Base-by-base conservation (phyloP, 345 rosid species). In the Dimocarpus longan region DNA sequence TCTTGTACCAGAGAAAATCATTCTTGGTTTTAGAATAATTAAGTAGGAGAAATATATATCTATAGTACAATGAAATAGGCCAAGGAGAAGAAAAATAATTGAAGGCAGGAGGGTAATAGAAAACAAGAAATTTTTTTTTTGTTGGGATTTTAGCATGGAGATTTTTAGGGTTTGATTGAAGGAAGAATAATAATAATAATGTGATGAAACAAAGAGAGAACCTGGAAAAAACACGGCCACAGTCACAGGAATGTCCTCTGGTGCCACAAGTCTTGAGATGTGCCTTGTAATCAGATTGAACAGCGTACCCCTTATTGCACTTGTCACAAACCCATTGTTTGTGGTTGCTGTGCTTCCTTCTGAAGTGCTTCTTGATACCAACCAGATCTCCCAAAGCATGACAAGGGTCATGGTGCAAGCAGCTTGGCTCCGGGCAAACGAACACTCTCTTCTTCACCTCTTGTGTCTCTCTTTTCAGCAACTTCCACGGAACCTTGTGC, bases 161-260 rank as follows among this genome's bases (percentile, higher is more conserved):
- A 76, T 32, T 8, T 43, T 75, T 80, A 69, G 75, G 70, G 69
- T 68, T 80, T 62, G 42, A 48, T 24, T 19, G 24, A 26, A 72
- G 68, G 73, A 52, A 22, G 65, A 10, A 3, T 66, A 60, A 44
- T 7, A 24, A 57, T 3, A 24, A 37, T 5, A 42, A 24, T 66
- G 3, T 8, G 10, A 37, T 1, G 6, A 37, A 48, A 8, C 24
- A 8, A 44, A 44, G 28, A 56, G 43, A 78, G 44, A 70, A 93
- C 97, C 97, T 90, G 91, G 97, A 93, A 80, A 93, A 93, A 77
- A 93, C 97, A 5, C 97, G 95, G 82, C 97, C 97, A 78, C 97
- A 93, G 84, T 93, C 97, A 57, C 97, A 93, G 57, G 95, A 93
- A 80, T 93, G 97, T 73, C 97, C 97, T 76, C 97, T 80, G 22